Percentiles rank a stretch among this genome's conserved stretches.
Conservation (phyloP, 2,329 filamentous ascomycete genomes). For the Talaromyces sp. region DNA sequence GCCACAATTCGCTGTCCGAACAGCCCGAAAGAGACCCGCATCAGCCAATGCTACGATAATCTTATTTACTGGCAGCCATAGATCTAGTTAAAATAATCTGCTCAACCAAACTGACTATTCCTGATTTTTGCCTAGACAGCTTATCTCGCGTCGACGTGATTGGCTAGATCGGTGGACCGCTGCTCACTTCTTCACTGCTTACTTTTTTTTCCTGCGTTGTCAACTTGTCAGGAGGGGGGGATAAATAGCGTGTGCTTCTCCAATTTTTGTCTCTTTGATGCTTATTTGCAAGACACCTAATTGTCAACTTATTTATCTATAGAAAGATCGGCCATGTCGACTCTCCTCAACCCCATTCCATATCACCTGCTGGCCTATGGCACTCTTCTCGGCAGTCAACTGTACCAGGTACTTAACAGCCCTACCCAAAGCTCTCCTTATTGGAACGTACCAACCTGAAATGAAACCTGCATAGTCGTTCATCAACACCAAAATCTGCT, state of each 20-base stretch:
- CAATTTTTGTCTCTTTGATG: neutral
- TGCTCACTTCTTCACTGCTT: neutral
- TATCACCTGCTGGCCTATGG: slow-evolving; percentile 36
- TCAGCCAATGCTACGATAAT: neutral
- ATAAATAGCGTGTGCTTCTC: neutral
- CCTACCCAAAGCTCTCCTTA: neutral
- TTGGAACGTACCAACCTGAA: neutral
- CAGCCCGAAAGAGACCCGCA: neutral
- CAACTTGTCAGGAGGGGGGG: neutral
- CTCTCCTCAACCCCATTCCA: slow-evolving; percentile 19
- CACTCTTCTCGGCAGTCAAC: slow-evolving; percentile 32
- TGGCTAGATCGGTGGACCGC: neutral
- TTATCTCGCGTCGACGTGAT: neutral
- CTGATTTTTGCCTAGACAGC: neutral
- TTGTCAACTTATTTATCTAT: neutral
- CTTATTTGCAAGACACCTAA: neutral
- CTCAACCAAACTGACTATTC: neutral
- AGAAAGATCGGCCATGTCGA: slow-evolving; percentile 1
- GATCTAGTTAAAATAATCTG: neutral
- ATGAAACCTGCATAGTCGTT: slow-evolving; percentile 21
- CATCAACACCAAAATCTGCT: slow-evolving; percentile 35
- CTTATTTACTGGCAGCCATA: too few species aligned
- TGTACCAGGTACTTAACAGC: slow-evolving; percentile 27
- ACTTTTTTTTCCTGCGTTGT: neutral
- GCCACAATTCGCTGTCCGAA: neutral